phyloP scores from a whole-genome alignment of 1,284 basidiomycete species.

The Ustilago crameri region DNA sequence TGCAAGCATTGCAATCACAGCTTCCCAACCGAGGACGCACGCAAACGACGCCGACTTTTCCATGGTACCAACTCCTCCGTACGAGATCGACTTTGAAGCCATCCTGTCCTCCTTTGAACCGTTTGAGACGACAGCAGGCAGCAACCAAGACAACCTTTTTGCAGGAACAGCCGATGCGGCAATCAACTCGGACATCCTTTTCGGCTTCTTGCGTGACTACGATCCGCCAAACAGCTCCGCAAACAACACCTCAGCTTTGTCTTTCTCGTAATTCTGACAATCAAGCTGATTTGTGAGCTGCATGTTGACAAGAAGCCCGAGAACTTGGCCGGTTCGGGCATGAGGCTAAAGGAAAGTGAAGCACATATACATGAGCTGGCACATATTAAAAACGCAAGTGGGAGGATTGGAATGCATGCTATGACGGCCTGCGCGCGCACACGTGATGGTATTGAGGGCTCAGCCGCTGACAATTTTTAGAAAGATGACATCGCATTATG shows the following conservation, averaged over 20 bases:
- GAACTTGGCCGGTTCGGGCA: too few relatives aligned
- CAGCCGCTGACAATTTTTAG: too few relatives aligned
- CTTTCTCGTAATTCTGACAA: not conserved
- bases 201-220: slow-evolving; percentile 25
- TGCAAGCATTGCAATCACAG: not conserved
- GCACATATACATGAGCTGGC: too few relatives aligned
- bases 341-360: too few relatives aligned
- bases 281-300: too few relatives aligned
- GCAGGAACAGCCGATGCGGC: slow-evolving; percentile 3
- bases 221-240: slow-evolving; percentile 10
- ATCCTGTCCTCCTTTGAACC: slow-evolving; percentile 28
- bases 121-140: slow-evolving; percentile 11
- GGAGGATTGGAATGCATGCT: too few relatives aligned
- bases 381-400: too few relatives aligned
- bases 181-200: slow-evolving; percentile 26
- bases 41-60: not conserved
- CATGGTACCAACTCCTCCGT: slow-evolving; percentile 13
- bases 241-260: not conserved
- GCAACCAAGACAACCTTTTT: not conserved
- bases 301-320: too few relatives aligned
- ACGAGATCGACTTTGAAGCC: slow-evolving; percentile 31
- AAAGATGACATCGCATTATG: too few relatives aligned
- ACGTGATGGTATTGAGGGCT: too few relatives aligned
- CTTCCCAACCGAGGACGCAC: not conserved
- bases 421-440: too few relatives aligned